phyloP scores from a whole-genome alignment of 257 asterid species.

The Nicotiana paniculata region DNA sequence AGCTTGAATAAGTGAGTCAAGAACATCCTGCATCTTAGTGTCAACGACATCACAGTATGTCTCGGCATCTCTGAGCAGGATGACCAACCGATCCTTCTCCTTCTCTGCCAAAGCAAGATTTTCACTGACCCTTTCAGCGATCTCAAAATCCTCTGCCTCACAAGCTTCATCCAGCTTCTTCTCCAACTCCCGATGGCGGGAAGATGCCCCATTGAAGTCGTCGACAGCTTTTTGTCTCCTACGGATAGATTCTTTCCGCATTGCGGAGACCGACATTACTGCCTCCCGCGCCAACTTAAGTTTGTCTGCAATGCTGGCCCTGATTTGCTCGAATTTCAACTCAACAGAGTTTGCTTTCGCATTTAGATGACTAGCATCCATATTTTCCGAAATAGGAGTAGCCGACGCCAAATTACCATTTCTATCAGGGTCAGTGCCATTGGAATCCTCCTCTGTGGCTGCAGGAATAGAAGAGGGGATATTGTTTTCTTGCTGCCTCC shows the following conservation, averaged over 20 bases:
- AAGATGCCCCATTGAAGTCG: conserved; percentile 25
- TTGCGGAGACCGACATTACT: conserved; percentile 22
- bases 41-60: conserved; percentile 26
- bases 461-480: neutral
- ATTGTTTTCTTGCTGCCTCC: neutral
- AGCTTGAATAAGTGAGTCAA: conserved; percentile 26
- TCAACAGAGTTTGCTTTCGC: conserved; percentile 6
- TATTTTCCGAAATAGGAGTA: neutral
- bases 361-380: neutral
- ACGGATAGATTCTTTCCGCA: conserved; percentile 28
- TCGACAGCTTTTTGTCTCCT: conserved; percentile 32
- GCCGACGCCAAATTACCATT: neutral
- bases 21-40: conserved; percentile 27
- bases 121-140: conserved; percentile 37
- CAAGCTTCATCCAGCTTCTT: conserved; percentile 39
- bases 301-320: conserved; percentile 14
- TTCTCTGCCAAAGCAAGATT: conserved; percentile 33
- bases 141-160: conserved; percentile 44
- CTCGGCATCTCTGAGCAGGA: conserved; percentile 28
- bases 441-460: neutral
- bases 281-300: conserved; percentile 24
- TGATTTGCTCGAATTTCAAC: conserved; percentile 25
- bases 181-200: conserved; percentile 28
- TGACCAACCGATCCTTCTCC: conserved; percentile 23
- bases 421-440: neutral